Evolutionary conservation across 495 filamentous ascomycete genomes (phyloP).

Genomic region (Aspergillus ellipticus): DNA sequence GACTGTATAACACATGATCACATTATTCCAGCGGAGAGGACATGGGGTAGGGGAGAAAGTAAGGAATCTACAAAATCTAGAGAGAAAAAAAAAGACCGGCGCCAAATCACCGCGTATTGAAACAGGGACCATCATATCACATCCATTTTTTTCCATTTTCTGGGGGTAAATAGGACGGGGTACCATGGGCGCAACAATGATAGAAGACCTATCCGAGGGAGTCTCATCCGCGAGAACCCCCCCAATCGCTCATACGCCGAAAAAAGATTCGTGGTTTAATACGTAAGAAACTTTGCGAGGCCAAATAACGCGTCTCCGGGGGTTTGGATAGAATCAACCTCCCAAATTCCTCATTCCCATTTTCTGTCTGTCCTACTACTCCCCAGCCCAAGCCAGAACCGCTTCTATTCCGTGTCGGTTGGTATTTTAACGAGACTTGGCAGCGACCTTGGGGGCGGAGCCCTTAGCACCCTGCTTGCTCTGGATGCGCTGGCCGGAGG

Average conservation of each 20-base stretch:
- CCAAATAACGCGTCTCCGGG: background rate
- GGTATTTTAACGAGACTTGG: conserved; percentile 74
- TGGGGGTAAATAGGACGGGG: conserved; percentile 6
- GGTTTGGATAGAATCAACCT: conserved; percentile 18
- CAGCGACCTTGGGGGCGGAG: conserved; percentile 76
- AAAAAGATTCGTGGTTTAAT: conserved; percentile 15
- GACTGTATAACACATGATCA: background rate
- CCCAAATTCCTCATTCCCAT: conserved; percentile 19
- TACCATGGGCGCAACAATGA: conserved; percentile 22
- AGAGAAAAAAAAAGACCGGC: background rate
- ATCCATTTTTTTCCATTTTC: conserved; percentile 22
- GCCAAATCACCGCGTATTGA: background rate
- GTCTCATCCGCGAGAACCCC: conserved; percentile 15
- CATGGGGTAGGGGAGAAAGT: background rate
- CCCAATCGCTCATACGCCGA: conserved; percentile 23
- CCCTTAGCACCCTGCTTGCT: conserved; percentile 98
- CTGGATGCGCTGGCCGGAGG: conserved; percentile 71
- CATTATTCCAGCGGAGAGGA: background rate
- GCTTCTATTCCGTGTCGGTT: conserved; percentile 17
- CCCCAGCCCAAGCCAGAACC: conserved; percentile 31
- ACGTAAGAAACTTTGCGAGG: conserved; percentile 10
- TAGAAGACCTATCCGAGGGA: conserved; percentile 21
- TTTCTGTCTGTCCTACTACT: conserved; percentile 8
- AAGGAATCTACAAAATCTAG: conserved; percentile 17
- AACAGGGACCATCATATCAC: conserved; percentile 16